phyloP scores from a whole-genome alignment of 1,139 yeast genomes.

The Debaryomyces sp. region DNA sequence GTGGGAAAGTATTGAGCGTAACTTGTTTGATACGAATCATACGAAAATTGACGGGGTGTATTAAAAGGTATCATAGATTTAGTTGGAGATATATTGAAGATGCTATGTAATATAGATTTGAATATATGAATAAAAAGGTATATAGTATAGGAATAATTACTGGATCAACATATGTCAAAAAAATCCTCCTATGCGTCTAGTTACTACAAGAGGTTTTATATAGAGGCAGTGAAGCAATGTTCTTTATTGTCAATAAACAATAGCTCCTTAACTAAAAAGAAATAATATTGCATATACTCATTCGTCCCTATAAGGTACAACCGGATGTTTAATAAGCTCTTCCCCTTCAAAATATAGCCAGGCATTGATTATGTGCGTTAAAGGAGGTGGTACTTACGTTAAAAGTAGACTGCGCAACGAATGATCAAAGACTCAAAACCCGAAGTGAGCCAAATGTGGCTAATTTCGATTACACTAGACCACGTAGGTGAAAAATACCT shows the following conservation, averaged over 20 bases:
- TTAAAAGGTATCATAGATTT: constrained; percentile 2
- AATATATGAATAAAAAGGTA: neutral
- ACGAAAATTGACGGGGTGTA: constrained; percentile 3
- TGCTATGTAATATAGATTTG: neutral
- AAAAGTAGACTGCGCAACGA: neutral
- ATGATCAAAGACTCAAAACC: neutral
- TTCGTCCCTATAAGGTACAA: neutral
- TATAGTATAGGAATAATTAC: neutral
- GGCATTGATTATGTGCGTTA: neutral
- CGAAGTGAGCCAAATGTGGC: neutral
- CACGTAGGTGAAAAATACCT: neutral
- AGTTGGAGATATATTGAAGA: neutral
- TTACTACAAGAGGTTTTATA: neutral
- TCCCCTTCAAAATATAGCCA: neutral
- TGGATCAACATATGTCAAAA: neutral
- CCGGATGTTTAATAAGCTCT: neutral
- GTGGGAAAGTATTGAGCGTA: neutral
- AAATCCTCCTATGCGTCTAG: neutral
- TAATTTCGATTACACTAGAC: neutral
- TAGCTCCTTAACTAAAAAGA: neutral
- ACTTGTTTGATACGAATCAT: constrained; percentile 1
- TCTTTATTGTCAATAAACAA: constrained; percentile 4
- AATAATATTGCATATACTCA: constrained; percentile 4
- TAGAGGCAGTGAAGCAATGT: constrained; percentile 7
- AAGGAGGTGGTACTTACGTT: neutral